Conservation (phyloP, 257 asterid genomes). For the Ehretia macrophylla region DNA sequence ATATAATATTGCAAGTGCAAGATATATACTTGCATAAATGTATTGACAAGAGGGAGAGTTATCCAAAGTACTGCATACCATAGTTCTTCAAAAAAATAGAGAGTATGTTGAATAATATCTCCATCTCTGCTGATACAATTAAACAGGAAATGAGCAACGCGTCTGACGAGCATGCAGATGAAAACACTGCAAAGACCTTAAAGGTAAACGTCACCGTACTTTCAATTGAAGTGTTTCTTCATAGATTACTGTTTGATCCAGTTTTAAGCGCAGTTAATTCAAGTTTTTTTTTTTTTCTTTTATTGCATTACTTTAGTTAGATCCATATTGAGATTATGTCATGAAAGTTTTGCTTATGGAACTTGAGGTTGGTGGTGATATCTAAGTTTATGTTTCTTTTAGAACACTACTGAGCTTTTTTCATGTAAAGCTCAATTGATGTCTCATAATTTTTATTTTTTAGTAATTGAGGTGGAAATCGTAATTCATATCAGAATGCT, state of each 20-base stretch:
- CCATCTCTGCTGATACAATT: background rate
- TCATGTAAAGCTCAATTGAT: background rate
- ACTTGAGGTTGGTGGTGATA: background rate
- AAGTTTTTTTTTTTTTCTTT: background rate
- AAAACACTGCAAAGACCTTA: background rate
- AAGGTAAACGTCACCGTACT: slow-evolving; percentile 31
- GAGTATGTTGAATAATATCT: slow-evolving; percentile 8
- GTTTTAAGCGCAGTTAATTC: background rate
- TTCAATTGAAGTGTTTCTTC: background rate
- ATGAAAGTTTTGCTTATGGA: background rate
- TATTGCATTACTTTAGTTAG: no score
- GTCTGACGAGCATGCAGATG: background rate
- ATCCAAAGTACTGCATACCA: no score
- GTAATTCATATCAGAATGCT: no score
- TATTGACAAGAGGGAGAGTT: background rate
- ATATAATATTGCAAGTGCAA: no score
- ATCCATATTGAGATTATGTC: background rate
- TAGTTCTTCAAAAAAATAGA: slow-evolving; percentile 8
- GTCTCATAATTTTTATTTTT: background rate
- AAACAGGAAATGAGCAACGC: slow-evolving; percentile 3
- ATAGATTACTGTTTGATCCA: background rate
- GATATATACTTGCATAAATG: no score
- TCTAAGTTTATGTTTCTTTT: background rate
- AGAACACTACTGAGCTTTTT: background rate
- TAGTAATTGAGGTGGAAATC: no score